Evolutionary conservation across 331 rosid genomes (phyloP).

Genomic region (Erythrophleum ivorense): DNA sequence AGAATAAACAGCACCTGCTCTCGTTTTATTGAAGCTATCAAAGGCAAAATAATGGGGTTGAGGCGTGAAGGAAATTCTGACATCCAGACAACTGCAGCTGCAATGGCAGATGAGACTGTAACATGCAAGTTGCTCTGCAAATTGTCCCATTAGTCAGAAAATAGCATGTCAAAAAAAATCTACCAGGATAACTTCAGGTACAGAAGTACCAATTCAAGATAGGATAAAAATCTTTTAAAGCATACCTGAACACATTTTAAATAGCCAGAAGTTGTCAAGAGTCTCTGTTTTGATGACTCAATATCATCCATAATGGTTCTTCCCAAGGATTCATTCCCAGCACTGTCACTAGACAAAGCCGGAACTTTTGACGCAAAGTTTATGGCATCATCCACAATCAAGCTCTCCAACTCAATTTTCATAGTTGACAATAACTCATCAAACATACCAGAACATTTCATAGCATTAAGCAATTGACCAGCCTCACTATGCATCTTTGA

Average conservation of each 20-base stretch:
- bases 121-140: slow-evolving; percentile 92
- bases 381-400: slow-evolving; percentile 86
- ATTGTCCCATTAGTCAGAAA: slow-evolving; percentile 44
- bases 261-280: slow-evolving; percentile 91
- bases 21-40: slow-evolving; percentile 97
- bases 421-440: slow-evolving; percentile 53
- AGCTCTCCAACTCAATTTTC: slow-evolving; percentile 65
- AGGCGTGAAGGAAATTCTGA: slow-evolving; percentile 87
- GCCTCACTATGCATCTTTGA: slow-evolving; percentile 93
- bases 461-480: slow-evolving; percentile 67
- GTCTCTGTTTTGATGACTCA: slow-evolving; percentile 86
- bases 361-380: slow-evolving; percentile 87
- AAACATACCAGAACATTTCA: slow-evolving; percentile 63
- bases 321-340: slow-evolving; percentile 54
- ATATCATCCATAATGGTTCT: slow-evolving; percentile 67
- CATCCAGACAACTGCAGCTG: slow-evolving; percentile 99
- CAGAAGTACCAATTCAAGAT: slow-evolving; percentile 26
- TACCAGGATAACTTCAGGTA: slow-evolving; percentile 19
- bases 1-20: slow-evolving; percentile 70
- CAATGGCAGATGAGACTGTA: slow-evolving; percentile 86
- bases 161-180: slow-evolving; percentile 39
- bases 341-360: slow-evolving; percentile 51
- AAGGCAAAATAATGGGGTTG: slow-evolving; percentile 88
- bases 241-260: slow-evolving; percentile 98
- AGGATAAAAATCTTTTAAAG: slow-evolving; percentile 18